These are phyloP conservation scores for Hypomontagnella monticulosa DNA, from an alignment of 495 filamentous ascomycete genomes.

Conservation along the genomic window DNA sequence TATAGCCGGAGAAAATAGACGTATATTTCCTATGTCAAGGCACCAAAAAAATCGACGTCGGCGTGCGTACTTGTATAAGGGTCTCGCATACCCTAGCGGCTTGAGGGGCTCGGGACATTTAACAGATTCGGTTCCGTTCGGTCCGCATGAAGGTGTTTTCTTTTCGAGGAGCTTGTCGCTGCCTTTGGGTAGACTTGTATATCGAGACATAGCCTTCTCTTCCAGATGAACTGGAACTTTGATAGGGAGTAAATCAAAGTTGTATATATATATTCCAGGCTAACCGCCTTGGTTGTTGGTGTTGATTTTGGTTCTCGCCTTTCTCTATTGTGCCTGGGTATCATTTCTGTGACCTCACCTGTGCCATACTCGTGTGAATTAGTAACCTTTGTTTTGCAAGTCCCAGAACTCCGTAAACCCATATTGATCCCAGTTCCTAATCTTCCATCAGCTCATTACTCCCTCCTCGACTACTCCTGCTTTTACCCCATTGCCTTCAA, in stretches of 20 bases:
- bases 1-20: neutral
- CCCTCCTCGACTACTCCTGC: neutral
- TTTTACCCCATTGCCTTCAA: neutral
- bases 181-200: slow-evolving; percentile 2
- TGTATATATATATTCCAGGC: slow-evolving; percentile 24
- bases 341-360: slow-evolving; percentile 17
- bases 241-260: slow-evolving; percentile 5
- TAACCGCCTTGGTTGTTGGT: neutral
- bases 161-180: neutral
- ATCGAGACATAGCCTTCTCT: neutral
- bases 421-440: no score
- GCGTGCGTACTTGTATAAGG: slow-evolving; percentile 4
- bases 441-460: neutral
- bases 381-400: neutral
- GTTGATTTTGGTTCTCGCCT: slow-evolving; percentile 5
- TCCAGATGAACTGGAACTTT: slow-evolving; percentile 16
- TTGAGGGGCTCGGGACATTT: slow-evolving; percentile 3
- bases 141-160: neutral
- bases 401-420: neutral
- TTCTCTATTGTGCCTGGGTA: slow-evolving; percentile 33
- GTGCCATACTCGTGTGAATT: neutral
- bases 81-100: slow-evolving; percentile 6
- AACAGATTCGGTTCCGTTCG: slow-evolving; percentile 4
- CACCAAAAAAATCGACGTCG: slow-evolving; percentile 4
- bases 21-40: no score